Evolutionary conservation across 202 grass and related monocot genomes (phyloP).

Genomic region (Brachypodium distachyon): DNA sequence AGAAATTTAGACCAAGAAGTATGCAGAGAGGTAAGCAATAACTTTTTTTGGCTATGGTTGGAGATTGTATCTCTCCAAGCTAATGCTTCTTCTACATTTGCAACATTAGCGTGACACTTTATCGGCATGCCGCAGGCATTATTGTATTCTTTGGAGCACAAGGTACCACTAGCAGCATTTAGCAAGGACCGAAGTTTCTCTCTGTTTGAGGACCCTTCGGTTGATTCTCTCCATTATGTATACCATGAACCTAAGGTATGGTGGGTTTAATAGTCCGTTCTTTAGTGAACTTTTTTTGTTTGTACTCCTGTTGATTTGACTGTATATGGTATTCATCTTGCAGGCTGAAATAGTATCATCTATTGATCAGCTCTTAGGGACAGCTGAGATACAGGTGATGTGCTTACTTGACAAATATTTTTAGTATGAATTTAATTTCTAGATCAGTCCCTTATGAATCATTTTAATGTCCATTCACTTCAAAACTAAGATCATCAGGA

Average conservation of each 20-base stretch:
- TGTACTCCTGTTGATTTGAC: conserved; percentile 12
- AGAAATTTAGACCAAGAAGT: conserved; percentile 78
- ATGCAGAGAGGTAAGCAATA: conserved; percentile 69
- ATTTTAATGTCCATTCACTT: not conserved
- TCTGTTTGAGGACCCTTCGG: conserved; percentile 79
- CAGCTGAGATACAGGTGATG: conserved; percentile 72
- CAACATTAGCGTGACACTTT: conserved; percentile 7
- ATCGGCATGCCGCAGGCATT: conserved; percentile 51
- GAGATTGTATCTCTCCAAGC: not conserved
- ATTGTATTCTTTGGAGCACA: conserved; percentile 74
- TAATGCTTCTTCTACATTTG: conserved; percentile 1
- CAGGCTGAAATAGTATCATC: conserved; percentile 85
- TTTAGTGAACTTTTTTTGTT: not conserved
- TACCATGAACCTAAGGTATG: conserved; percentile 92
- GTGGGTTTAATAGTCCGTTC: not conserved
- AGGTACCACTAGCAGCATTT: conserved; percentile 93
- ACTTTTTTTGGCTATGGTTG: not conserved
- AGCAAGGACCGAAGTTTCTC: conserved; percentile 78
- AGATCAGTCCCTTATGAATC: not conserved
- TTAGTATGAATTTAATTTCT: not conserved
- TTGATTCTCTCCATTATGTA: conserved; percentile 76
- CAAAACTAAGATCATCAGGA: not conserved
- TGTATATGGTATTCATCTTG: conserved; percentile 21
- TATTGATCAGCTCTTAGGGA: conserved; percentile 62
- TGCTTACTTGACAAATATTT: not conserved